A percentile compares a stretch with the other conserved stretches of the same genome.
Conservation (phyloP, 2,329 filamentous ascomycete genomes). For the Aureobasidium sp. region DNA sequence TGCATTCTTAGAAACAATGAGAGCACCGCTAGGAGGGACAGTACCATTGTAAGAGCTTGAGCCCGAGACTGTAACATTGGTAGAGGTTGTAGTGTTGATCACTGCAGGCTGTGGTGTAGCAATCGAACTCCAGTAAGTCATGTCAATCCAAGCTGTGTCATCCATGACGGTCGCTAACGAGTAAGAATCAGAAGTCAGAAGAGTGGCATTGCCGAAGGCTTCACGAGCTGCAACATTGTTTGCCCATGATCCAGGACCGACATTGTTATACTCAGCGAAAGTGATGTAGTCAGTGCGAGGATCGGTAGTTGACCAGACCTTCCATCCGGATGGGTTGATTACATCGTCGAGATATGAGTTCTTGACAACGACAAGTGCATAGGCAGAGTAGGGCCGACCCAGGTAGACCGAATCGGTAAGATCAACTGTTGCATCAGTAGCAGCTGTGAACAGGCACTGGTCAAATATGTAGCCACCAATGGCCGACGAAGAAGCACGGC, state of each 20-base stretch:
- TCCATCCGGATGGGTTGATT: conserved; percentile 27
- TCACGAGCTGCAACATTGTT: conserved; percentile 30
- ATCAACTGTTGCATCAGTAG: conserved; percentile 26
- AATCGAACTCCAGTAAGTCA: conserved; percentile 34
- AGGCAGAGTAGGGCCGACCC: conserved; percentile 21
- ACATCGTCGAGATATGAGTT: conserved; percentile 21
- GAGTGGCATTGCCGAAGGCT: conserved; percentile 30
- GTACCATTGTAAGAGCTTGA: conserved; percentile 29
- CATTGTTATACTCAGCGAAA: conserved; percentile 22
- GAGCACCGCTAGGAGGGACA: conserved; percentile 29
- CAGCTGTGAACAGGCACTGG: conserved; percentile 27
- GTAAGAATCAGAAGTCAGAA: conserved; percentile 33
- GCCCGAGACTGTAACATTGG: conserved; percentile 24
- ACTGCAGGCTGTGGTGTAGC: conserved; percentile 27
- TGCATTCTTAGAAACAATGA: conserved; percentile 33
- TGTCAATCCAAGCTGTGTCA: conserved; percentile 33
- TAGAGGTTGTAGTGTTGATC: conserved; percentile 17
- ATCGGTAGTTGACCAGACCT: conserved; percentile 21
- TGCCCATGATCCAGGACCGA: conserved; percentile 28
- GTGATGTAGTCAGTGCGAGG: conserved; percentile 22
- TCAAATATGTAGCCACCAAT: conserved; percentile 34
- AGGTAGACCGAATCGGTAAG: conserved; percentile 27
- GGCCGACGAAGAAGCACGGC: conserved; percentile 30
- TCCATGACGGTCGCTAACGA: conserved; percentile 29
- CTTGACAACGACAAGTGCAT: conserved; percentile 21